Evolutionary conservation across 805 yeast genomes (phyloP), one percentile per base, ranked within the genome.

Genomic region (Scheffersomyces ergatensis): DNA sequence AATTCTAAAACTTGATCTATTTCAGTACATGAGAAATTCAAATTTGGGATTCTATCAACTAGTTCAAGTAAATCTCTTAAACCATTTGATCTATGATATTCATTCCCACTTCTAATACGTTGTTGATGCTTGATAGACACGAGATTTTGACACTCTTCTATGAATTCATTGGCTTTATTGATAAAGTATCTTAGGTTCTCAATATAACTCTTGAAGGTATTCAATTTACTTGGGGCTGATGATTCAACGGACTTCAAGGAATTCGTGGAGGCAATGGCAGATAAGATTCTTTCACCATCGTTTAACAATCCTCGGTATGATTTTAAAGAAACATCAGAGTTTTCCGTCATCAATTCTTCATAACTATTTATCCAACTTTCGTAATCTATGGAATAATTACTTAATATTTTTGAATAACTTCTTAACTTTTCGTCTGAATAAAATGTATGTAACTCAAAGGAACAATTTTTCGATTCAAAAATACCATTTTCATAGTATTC

Each of bases 21-120:
- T 51, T 85, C 93, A 0, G 79, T 73, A 14, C 78, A 64, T 3
- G 70, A 57, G 40, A 84, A 76, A 16, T 76, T 72, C 43, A 83
- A 50, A 0, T 55, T 50, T 2, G 82, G 78, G 4, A 82, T 76
- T 33, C 67, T 66, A 14, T 63, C 61, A 12, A 81, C 50, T 17
- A 83, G 49, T 16, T 45, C 37, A 19, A 68, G 58, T 33, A 80
- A 53, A 30, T 46, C 48, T 18, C 30, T 27, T 21, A 42, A 39
- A 21, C 17, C 21, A 9, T 40, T 25, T 4, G 37, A 29, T 23
- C 35, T 25, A 21, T 32, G 43, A 21, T 34, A 37, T n/a, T 55
- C 60, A 33, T 41, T 52, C 2, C 65, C 58, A 38, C 57, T 63
- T 40, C 72, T 53, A 38, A 76, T 74, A 42, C 83, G 58, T 38